A percentile compares a stretch with the other conserved stretches of the same genome.
Evolutionary conservation across 169 alveolate genomes (phyloP).

Genomic region (Plasmodium falciparum): DNA sequence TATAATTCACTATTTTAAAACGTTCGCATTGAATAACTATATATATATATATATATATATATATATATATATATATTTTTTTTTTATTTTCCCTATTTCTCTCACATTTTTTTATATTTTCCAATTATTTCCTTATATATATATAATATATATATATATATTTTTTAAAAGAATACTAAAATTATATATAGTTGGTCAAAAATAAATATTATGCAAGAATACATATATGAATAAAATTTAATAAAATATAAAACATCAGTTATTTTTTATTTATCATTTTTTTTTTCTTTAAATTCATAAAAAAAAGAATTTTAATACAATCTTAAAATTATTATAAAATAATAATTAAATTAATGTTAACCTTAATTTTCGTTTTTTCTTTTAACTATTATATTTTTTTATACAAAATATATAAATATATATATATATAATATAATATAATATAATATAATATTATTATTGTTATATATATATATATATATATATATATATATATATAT

Average conservation of each 20-base stretch:
- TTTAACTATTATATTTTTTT: background rate
- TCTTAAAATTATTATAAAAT: background rate
- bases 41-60: too few relatives aligned
- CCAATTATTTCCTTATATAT: background rate
- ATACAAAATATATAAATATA: too few relatives aligned
- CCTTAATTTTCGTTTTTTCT: background rate
- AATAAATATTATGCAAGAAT: conserved; percentile 3
- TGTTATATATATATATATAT: too few relatives aligned
- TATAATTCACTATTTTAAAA: too few relatives aligned
- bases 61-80: too few relatives aligned
- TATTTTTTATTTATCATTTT: background rate
- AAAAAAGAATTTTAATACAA: background rate
- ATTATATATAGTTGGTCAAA: background rate
- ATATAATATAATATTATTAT: too few relatives aligned
- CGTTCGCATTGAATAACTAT: too few relatives aligned
- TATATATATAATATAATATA: too few relatives aligned
- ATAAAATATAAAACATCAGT: background rate
- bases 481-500: too few relatives aligned
- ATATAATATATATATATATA: background rate
- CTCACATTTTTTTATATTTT: background rate
- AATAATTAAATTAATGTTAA: background rate
- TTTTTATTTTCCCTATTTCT: background rate
- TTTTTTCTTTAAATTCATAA: background rate
- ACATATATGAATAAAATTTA: background rate
- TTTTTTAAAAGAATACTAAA: conserved; percentile 7